Base-by-base conservation (phyloP, 2,329 filamentous ascomycete species). In the Colletotrichum sp. region DNA sequence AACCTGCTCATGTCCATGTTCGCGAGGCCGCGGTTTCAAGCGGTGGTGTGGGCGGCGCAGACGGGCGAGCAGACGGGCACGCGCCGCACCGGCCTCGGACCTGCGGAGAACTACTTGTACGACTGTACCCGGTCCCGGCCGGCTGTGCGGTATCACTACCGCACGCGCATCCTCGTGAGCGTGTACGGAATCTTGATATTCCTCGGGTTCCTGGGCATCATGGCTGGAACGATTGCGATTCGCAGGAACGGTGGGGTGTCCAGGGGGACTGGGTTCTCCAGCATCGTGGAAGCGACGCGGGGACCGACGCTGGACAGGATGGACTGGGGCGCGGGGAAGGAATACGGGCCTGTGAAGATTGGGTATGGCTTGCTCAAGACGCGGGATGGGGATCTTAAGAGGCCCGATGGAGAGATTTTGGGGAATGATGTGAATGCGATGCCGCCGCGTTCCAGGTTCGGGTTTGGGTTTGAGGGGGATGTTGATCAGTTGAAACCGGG, bases 221-320 rank as follows among this genome's bases (percentile, higher is more conserved):
- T 77, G 3, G 77, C 80, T 10, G 84, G 84, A 25, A 79, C 79
- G 1, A 27, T 80, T 55, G 80, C 83, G 13, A 78, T 85, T 15
- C 69, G 80, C 2, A 78, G 79, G 43, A 82, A 83, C 64, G 83
- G 83, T 12, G 70, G 70, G 6, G 78, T 82, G 6, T 78, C 81
- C 5, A 80, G 81, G 22, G 80, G 82, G 64, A 84, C 81, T 16
- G 79, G 80, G 3, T 85, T 85, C 76, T 84, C 82, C 9, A 83
- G 81, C 76, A 84, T 85, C 43, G 79, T 85, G 22, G 83, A 82
- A 15, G 83, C 84, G 2, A 85, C 83, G 12, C 80, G 84, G 22
- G 84, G 83, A 1, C 79, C 78, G 7, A 81, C 80, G 8, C 77
- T 85, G 15, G 83, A 85, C 64, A 81, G 79, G 75, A 70, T 84